Evolutionary conservation across 768 basidiomycete species (phyloP).

Genomic region (Leccinum olivaceopallidum): DNA sequence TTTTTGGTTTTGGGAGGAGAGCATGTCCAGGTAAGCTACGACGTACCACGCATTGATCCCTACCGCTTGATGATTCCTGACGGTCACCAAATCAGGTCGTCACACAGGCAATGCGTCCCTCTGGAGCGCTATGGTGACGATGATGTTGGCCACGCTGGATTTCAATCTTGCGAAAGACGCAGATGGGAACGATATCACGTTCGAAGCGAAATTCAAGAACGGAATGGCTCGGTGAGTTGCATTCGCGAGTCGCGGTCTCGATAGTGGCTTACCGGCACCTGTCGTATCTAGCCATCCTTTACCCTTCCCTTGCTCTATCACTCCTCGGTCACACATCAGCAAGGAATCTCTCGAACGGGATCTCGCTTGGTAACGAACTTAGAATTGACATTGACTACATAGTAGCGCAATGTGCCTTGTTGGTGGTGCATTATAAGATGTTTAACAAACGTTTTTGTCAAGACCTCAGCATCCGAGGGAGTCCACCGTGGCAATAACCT

Average conservation of each 20-base stretch:
- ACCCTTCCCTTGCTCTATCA: background rate
- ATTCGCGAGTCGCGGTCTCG: background rate
- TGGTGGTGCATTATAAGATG: background rate
- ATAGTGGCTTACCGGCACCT: background rate
- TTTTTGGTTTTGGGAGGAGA: background rate
- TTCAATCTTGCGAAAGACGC: background rate
- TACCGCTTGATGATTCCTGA: background rate
- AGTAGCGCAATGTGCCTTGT: background rate
- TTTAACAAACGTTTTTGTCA: too few species aligned
- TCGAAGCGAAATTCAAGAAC: background rate
- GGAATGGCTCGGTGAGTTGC: background rate
- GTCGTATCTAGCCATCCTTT: background rate
- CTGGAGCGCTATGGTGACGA: background rate
- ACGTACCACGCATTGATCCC: background rate
- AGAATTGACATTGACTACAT: background rate
- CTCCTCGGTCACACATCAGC: background rate
- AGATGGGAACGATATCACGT: background rate
- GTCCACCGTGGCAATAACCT: too few species aligned
- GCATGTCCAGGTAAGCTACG: background rate
- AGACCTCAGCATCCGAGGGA: too few species aligned
- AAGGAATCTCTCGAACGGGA: background rate
- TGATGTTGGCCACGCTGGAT: background rate
- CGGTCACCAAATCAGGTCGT: background rate
- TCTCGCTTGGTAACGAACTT: background rate
- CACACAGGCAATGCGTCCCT: background rate